Conservation (phyloP, 495 filamentous ascomycete genomes). For the Melanomma pulvis-pyrius region DNA sequence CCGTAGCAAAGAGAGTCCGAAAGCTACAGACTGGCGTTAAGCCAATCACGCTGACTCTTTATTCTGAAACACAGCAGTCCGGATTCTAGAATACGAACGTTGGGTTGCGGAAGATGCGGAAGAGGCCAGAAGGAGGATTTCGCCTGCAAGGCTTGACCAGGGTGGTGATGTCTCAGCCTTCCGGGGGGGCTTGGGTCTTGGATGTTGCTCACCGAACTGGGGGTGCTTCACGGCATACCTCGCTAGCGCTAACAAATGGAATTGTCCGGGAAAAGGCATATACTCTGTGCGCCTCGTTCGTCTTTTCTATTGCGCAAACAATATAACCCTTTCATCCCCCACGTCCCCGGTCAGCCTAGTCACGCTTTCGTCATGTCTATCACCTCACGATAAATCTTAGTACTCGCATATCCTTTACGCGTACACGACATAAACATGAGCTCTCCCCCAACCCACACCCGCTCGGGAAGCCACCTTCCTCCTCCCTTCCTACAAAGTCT, state of each 20-base stretch:
- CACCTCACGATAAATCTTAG: not conserved
- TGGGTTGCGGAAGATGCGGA: not conserved
- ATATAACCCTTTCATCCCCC: not conserved
- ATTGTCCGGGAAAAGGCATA: not conserved
- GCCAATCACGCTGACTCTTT: slow-evolving; percentile 1
- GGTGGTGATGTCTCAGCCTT: not conserved
- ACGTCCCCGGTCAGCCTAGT: not conserved
- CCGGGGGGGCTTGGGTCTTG: not conserved
- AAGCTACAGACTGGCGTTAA: not conserved
- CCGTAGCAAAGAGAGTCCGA: not conserved
- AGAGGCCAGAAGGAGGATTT: not conserved
- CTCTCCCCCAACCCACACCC: slow-evolving; percentile 4
- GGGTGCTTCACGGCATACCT: not conserved
- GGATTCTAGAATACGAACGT: slow-evolving; percentile 1
- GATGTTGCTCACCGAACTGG: not conserved
- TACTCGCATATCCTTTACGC: not conserved
- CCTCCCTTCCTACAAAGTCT: too few relatives aligned
- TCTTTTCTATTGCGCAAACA: not conserved
- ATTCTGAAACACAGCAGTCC: slow-evolving; percentile 5
- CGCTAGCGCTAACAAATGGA: not conserved
- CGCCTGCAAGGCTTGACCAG: not conserved
- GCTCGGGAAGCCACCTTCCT: too few relatives aligned
- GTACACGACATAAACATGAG: not conserved
- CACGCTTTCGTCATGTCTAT: not conserved
- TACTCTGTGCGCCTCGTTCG: not conserved